Conservation (phyloP, 2,329 filamentous ascomycete species). For the Monilinia vaccinii-corymbosi region DNA sequence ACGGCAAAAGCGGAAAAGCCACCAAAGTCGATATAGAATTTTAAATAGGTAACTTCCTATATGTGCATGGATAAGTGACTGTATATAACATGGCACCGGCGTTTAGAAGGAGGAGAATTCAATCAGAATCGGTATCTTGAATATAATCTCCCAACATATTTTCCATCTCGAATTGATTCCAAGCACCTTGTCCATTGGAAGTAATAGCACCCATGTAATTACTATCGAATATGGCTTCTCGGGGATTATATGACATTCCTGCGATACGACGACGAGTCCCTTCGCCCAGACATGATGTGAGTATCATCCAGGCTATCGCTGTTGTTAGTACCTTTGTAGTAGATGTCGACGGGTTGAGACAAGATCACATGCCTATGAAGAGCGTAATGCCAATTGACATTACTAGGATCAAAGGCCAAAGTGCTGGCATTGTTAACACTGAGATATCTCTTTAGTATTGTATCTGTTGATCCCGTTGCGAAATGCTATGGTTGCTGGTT, state of each 20-base stretch:
- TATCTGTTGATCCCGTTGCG: neutral
- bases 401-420: slow-evolving; percentile 15
- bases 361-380: slow-evolving; percentile 24
- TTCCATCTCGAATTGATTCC: slow-evolving; percentile 30
- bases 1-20: slow-evolving; percentile 24
- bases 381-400: slow-evolving; percentile 13
- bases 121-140: slow-evolving; percentile 8
- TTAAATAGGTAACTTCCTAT: slow-evolving; percentile 10
- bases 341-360: neutral
- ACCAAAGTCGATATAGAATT: slow-evolving; percentile 30
- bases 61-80: neutral
- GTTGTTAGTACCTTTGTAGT: neutral
- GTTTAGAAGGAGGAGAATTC: slow-evolving; percentile 2
- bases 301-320: slow-evolving; percentile 26
- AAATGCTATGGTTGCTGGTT: neutral
- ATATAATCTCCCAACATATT: slow-evolving; percentile 29
- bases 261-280: slow-evolving; percentile 21
- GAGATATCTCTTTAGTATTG: too few species aligned
- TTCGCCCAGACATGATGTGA: slow-evolving; percentile 30
- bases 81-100: slow-evolving; percentile 5
- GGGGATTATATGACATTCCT: slow-evolving; percentile 22
- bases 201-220: slow-evolving; percentile 28
- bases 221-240: slow-evolving; percentile 25
- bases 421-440: neutral
- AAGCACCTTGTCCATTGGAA: slow-evolving; percentile 27